Evolutionary conservation across 495 filamentous ascomycete species (phyloP).

Genomic region (Cercophora newfieldiana): DNA sequence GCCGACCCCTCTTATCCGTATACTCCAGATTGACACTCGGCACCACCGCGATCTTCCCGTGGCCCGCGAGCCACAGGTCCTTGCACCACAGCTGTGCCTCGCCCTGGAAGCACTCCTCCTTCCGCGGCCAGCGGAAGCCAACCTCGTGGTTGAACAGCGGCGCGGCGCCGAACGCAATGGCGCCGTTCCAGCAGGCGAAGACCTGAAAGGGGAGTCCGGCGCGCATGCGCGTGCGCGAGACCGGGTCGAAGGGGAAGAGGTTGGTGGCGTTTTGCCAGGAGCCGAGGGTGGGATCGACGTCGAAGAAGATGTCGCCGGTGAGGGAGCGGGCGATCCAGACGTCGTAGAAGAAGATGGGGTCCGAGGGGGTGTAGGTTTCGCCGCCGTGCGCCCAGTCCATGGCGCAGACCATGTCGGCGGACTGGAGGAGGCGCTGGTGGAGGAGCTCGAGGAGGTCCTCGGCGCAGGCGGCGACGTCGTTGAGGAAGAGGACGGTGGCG

Average conservation of each 20-base stretch:
- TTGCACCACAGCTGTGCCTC: constrained; percentile 52
- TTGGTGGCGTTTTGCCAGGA: constrained; percentile 44
- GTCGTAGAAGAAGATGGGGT: constrained; percentile 51
- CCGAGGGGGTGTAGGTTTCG: constrained; percentile 29
- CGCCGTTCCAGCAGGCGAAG: constrained; percentile 57
- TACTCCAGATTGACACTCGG: constrained; percentile 52
- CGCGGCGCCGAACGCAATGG: constrained; percentile 31
- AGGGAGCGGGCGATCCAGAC: constrained; percentile 52
- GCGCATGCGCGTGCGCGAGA: constrained; percentile 28
- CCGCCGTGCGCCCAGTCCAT: constrained; percentile 53
- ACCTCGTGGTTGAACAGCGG: constrained; percentile 36
- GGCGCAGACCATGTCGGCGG: constrained; percentile 54
- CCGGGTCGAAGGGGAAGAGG: constrained; percentile 47
- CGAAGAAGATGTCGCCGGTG: constrained; percentile 51
- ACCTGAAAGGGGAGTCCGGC: constrained; percentile 50
- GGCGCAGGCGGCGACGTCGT: constrained; percentile 51
- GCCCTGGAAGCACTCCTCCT: constrained; percentile 48
- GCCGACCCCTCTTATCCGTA: constrained; percentile 34
- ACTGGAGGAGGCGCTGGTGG: constrained; percentile 43
- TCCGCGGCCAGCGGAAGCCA: constrained; percentile 36
- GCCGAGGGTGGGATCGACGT: constrained; percentile 45
- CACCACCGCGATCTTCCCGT: constrained; percentile 51
- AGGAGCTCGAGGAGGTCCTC: constrained; percentile 56
- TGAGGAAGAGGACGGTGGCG: constrained; percentile 50
- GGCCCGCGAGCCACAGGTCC: constrained; percentile 48